Evolutionary conservation across 2,329 filamentous ascomycete genomes (phyloP), one percentile per base, ranked within the genome.

Genomic region (Cercospora citrullina): DNA sequence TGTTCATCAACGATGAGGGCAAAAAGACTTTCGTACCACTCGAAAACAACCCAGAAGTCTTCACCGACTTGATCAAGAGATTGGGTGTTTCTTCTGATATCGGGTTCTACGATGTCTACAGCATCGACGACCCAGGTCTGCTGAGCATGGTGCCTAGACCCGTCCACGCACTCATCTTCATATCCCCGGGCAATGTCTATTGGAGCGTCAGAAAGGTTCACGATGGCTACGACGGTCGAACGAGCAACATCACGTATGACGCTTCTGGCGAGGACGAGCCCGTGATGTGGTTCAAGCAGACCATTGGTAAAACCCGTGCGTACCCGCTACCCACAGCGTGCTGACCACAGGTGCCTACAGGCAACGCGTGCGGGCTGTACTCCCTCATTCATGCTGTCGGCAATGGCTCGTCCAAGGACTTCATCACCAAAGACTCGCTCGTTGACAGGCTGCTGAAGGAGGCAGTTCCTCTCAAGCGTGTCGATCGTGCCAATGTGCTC

Each of bases 271-370:
- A 79, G 0, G 71, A 79, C 1, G 85, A 88, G 67, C 84, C 85
- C 0, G 81, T 87, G 4, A 77, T 87, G 23, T 89, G 86, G 86
- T 87, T 86, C 75, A 83, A 81, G 68, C 87, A 89, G 71, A 88
- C 84, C 1, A 64, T 64, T 58, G 62, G 62, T 64, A 57, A 31
- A 8, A 23, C 23, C 6, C 48, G 21, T n/a, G 87, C 88, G n/a
- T n/a, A 14, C 31, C 12, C 21, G n/a, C 18, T 16, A 8, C 21
- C 30, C 23, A 30, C 33, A 53, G 18, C 23, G 30, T 45, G 23
- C 36, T 59, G 51, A 57, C 2, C 12, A 30, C 23, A 55, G 31
- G 14, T 31, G 12, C 39, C 16, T 12, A 64, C 60, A 36, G 81
- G 83, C 16, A 80, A 88, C 72, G 84, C 86, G 0, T 89, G 87